Evolutionary conservation across 139 green algal species (phyloP).

Genomic region (Mesotaenium endlicherianum): DNA sequence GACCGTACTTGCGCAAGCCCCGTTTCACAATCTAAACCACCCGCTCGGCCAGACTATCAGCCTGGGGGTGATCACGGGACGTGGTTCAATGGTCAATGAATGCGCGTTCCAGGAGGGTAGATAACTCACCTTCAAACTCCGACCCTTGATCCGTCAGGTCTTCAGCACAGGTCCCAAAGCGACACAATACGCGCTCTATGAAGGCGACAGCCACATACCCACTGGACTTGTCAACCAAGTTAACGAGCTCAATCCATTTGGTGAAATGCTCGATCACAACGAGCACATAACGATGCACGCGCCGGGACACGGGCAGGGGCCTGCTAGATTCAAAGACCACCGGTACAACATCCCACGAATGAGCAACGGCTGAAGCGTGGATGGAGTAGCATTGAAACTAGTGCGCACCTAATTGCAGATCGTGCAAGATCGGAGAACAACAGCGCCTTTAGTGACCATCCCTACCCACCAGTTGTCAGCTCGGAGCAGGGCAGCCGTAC

Average conservation of each 20-base stretch:
- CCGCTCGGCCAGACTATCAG: conserved; percentile 42
- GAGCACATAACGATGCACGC: background rate
- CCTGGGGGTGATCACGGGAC: conserved; percentile 33
- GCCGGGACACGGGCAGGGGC: background rate
- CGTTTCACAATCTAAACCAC: conserved; percentile 39
- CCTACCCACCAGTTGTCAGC: no score
- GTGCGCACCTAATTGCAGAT: no score
- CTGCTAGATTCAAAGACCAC: background rate
- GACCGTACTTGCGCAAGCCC: conserved; percentile 38
- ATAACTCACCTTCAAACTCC: conserved; percentile 48
- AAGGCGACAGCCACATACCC: conserved; percentile 7
- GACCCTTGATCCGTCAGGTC: conserved; percentile 48
- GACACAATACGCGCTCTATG: conserved; percentile 2
- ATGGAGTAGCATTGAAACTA: no score
- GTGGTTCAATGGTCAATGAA: conserved; percentile 50
- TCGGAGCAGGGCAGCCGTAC: no score
- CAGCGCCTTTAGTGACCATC: no score
- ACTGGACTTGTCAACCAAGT: background rate
- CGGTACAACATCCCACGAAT: no score
- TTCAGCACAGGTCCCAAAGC: conserved; percentile 36
- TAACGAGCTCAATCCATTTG: conserved; percentile 6
- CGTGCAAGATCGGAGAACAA: no score
- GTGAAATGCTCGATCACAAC: conserved; percentile 17
- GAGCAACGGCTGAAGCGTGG: no score
- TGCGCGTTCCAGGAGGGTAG: background rate